A percentile compares a stretch with the other conserved stretches of the same genome.
Evolutionary conservation across 331 rosid species (phyloP).

Genomic region (Cydonia oblonga): DNA sequence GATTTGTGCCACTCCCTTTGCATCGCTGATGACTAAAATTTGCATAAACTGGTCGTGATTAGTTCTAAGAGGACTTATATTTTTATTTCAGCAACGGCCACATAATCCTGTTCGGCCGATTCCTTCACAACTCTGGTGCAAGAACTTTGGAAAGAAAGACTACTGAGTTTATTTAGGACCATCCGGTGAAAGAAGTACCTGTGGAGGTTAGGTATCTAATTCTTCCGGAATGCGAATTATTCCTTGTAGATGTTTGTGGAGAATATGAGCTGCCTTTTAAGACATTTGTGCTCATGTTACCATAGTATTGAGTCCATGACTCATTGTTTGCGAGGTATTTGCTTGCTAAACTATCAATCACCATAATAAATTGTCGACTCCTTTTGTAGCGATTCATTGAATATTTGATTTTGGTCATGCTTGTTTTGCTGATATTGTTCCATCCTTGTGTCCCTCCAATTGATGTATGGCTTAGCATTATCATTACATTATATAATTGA

Average conservation of each 20-base stretch:
- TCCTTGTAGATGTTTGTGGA: slow-evolving; percentile 25
- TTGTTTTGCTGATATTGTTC: background rate
- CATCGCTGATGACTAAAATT: background rate
- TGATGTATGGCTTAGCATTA: too few relatives aligned
- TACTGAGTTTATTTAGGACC: slow-evolving; percentile 24
- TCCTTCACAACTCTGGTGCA: slow-evolving; percentile 94
- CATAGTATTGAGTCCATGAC: slow-evolving; percentile 11
- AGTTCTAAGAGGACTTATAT: slow-evolving; percentile 7
- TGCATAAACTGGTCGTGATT: background rate
- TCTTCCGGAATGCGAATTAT: slow-evolving; percentile 16
- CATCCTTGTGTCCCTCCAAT: background rate
- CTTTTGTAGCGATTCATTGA: background rate
- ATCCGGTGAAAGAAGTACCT: slow-evolving; percentile 2
- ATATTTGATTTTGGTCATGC: background rate
- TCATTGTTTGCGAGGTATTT: slow-evolving; percentile 17
- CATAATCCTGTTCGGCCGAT: slow-evolving; percentile 80
- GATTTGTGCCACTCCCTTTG: background rate
- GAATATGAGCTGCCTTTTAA: slow-evolving; percentile 23
- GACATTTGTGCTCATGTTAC: slow-evolving; percentile 17
- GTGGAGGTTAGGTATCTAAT: slow-evolving; percentile 18
- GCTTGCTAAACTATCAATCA: slow-evolving; percentile 10
- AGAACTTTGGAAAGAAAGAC: slow-evolving; percentile 72
- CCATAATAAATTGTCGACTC: slow-evolving; percentile 38
- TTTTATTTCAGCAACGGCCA: slow-evolving; percentile 73
- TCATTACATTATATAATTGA: too few relatives aligned